Percentiles rank a stretch among this genome's conserved stretches.
These are phyloP conservation scores for Endocladia muricata DNA, from an alignment of 31 red algal species.

Conservation along the genomic window DNA sequence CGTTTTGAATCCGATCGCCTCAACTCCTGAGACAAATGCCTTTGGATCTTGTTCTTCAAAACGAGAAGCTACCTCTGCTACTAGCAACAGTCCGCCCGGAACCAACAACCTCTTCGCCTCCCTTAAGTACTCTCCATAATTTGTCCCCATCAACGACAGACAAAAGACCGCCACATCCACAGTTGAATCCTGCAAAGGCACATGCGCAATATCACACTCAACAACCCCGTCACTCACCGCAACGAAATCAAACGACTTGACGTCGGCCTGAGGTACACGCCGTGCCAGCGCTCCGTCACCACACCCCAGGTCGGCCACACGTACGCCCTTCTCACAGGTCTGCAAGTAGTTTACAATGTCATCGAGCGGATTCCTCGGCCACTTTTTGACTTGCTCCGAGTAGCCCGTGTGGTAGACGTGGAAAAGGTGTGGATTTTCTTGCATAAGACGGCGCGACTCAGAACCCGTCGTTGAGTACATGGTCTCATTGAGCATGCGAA, in stretches of 20 bases:
- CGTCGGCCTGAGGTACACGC: constrained; percentile 15
- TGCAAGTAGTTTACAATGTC: constrained; percentile 57
- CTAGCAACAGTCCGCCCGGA: constrained; percentile 34
- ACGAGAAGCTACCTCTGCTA: constrained; percentile 86
- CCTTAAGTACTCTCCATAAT: constrained; percentile 75
- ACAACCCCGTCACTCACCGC: constrained; percentile 59
- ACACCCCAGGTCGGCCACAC: constrained; percentile 86
- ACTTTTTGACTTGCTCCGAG: constrained; percentile 69
- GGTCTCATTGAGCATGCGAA: constrained; percentile 85
- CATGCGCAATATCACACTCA: constrained; percentile 80
- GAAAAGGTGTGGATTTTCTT: constrained; percentile 77
- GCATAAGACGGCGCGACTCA: constrained; percentile 48
- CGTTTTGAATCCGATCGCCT: constrained; percentile 45
- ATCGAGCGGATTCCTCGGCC: constrained; percentile 89
- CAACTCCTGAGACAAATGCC: constrained; percentile 50
- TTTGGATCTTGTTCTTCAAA: constrained; percentile 53
- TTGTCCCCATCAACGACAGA: constrained; percentile 94
- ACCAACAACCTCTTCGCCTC: constrained; percentile 79
- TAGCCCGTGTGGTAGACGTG: constrained; percentile 84
- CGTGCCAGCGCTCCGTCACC: constrained; percentile 60
- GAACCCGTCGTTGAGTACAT: constrained; percentile 65
- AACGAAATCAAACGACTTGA: constrained; percentile 93
- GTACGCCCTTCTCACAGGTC: not conserved
- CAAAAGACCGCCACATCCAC: constrained; percentile 94
- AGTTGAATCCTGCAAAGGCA: constrained; percentile 36